Percentiles rank a stretch among this genome's conserved stretches.
Evolutionary conservation across 306 rosid species (phyloP).

Genomic region (Rosa multiflora): DNA sequence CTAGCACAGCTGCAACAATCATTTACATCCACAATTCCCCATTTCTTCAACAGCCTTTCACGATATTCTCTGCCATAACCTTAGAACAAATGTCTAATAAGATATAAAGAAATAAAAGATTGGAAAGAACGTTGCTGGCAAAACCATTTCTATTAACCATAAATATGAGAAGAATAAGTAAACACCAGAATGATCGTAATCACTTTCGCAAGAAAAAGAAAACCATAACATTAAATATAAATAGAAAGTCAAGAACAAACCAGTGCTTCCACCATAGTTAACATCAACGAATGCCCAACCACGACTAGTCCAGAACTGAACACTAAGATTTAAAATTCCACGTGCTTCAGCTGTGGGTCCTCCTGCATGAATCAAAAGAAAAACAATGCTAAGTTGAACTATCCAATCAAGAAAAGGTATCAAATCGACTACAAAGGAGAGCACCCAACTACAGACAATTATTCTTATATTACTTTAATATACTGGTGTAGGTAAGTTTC

Average conservation of each 20-base stretch:
- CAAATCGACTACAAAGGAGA: neutral
- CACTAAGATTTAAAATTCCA: constrained; percentile 62
- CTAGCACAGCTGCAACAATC: constrained; percentile 94
- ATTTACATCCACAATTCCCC: constrained; percentile 98
- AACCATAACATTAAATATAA: neutral
- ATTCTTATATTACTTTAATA: neutral
- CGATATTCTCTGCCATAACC: constrained; percentile 94
- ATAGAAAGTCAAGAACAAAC: constrained; percentile 51
- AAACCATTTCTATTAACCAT: neutral
- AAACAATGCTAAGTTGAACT: neutral
- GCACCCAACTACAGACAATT: neutral
- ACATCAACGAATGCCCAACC: constrained; percentile 93
- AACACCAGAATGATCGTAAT: neutral
- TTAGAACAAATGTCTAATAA: constrained; percentile 23
- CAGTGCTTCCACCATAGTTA: constrained; percentile 98
- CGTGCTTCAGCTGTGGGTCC: constrained; percentile 87
- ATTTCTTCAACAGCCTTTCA: constrained; percentile 76
- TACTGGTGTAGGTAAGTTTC: neutral
- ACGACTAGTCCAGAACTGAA: constrained; percentile 95
- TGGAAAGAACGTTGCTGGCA: neutral
- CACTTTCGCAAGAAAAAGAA: neutral
- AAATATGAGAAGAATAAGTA: neutral
- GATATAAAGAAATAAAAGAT: neutral
- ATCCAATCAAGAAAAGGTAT: constrained; percentile 1
- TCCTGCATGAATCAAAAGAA: constrained; percentile 54